Evolutionary conservation across 768 basidiomycete genomes (phyloP).

Genomic region (Terana coerulea): DNA sequence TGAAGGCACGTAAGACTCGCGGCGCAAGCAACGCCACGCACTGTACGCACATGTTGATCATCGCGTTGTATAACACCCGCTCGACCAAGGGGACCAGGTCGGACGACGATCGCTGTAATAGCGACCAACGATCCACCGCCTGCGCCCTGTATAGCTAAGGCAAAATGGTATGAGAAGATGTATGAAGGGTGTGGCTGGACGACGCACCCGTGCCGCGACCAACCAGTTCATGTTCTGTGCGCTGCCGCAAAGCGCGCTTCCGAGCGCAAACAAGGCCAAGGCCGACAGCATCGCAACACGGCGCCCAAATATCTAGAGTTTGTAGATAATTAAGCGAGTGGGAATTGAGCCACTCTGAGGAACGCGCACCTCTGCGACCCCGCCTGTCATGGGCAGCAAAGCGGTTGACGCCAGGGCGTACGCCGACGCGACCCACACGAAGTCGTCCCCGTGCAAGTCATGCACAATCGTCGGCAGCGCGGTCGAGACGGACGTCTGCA

Average conservation of each 20-base stretch:
- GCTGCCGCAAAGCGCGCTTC: conserved; percentile 33
- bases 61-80: conserved; percentile 28
- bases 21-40: background rate
- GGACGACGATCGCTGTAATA: conserved; percentile 30
- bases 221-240: conserved; percentile 31
- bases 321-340: background rate
- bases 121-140: conserved; percentile 25
- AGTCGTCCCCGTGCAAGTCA: conserved; percentile 24
- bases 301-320: conserved; percentile 25
- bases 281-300: conserved; percentile 20
- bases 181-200: background rate
- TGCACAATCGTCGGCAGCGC: conserved; percentile 26
- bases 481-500: conserved; percentile 24
- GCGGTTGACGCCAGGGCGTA: conserved; percentile 33
- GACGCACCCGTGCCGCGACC: conserved; percentile 31
- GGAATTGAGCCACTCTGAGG: background rate
- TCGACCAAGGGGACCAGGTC: conserved; percentile 34
- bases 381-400: conserved; percentile 28
- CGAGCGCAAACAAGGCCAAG: conserved; percentile 27
- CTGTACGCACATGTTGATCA: conserved; percentile 25
- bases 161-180: conserved; percentile 10
- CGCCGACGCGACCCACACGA: conserved; percentile 30
- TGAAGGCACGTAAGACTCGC: background rate
- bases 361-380: conserved; percentile 14
- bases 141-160: conserved; percentile 23